Percentiles rank a stretch among this genome's conserved stretches.
Evolutionary conservation across 1,139 yeast species (phyloP).

Genomic region (Hansenula lynferdii): DNA sequence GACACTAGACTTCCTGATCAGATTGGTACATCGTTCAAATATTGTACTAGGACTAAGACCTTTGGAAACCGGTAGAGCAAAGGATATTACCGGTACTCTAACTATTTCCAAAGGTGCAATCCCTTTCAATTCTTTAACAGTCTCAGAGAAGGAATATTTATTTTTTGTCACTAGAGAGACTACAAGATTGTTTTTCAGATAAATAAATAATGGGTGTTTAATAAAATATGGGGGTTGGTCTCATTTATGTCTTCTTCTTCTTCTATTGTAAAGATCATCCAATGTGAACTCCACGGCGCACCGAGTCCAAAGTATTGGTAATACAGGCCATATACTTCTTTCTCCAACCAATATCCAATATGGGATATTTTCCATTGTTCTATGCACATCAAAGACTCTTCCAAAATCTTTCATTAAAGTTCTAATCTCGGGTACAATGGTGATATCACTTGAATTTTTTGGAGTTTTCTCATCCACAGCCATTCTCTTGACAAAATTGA

Average conservation of each 20-base stretch:
- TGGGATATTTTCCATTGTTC: slow-evolving; percentile 60
- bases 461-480: slow-evolving; percentile 89
- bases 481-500: slow-evolving; percentile 65
- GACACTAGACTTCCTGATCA: slow-evolving; percentile 35
- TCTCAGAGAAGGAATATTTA: slow-evolving; percentile 60
- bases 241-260: slow-evolving; percentile 38
- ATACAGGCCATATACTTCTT: slow-evolving; percentile 88
- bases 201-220: slow-evolving; percentile 1
- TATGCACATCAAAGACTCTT: slow-evolving; percentile 70
- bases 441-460: slow-evolving; percentile 68
- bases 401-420: slow-evolving; percentile 65
- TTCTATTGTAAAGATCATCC: slow-evolving; percentile 49
- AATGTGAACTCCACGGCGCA: slow-evolving; percentile 88
- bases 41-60: slow-evolving; percentile 55
- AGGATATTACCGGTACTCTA: slow-evolving; percentile 73
- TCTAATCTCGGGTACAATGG: slow-evolving; percentile 83
- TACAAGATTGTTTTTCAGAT: slow-evolving; percentile 35
- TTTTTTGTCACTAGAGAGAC: slow-evolving; percentile 56
- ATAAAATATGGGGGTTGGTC: not conserved
- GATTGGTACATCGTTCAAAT: slow-evolving; percentile 43
- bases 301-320: slow-evolving; percentile 81
- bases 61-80: slow-evolving; percentile 74
- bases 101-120: slow-evolving; percentile 50
- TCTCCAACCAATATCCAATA: slow-evolving; percentile 94
- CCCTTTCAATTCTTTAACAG: slow-evolving; percentile 27